phyloP scores from a whole-genome alignment of 768 basidiomycete species.

The Termitomyces sp. region DNA sequence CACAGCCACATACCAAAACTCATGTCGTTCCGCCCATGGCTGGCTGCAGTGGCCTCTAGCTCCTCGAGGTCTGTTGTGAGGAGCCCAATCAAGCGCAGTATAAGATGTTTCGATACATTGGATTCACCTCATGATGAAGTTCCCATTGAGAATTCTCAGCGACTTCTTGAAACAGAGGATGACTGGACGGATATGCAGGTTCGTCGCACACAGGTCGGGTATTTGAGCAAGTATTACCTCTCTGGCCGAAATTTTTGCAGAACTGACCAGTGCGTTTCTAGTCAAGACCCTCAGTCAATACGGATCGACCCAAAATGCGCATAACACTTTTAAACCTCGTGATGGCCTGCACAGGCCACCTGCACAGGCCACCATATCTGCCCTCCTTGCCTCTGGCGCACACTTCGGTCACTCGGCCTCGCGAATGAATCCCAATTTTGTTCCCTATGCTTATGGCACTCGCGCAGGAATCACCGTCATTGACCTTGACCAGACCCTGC shows the following conservation, averaged over 20 bases:
- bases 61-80: constrained; percentile 17
- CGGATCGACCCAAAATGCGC: constrained; percentile 73
- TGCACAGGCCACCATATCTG: constrained; percentile 74
- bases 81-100: constrained; percentile 5
- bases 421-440: constrained; percentile 85
- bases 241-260: neutral
- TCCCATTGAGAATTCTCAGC: too few species aligned
- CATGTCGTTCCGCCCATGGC: constrained; percentile 39
- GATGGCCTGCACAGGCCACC: constrained; percentile 67
- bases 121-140: too few species aligned
- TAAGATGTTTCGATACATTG: constrained; percentile 25
- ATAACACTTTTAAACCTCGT: constrained; percentile 71
- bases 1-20: constrained; percentile 41
- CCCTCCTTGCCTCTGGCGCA: constrained; percentile 88
- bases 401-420: constrained; percentile 88
- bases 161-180: constrained; percentile 40
- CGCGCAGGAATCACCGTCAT: constrained; percentile 90
- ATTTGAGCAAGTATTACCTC: constrained; percentile 43
- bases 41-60: constrained; percentile 28
- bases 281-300: constrained; percentile 62
- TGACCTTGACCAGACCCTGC: constrained; percentile 91
- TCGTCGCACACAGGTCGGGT: constrained; percentile 50
- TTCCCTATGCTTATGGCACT: constrained; percentile 90
- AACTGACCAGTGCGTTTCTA: constrained; percentile 25
- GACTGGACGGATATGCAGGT: constrained; percentile 68